Evolutionary conservation across 768 basidiomycete species (phyloP).

Genomic region (Lentinus brumalis): DNA sequence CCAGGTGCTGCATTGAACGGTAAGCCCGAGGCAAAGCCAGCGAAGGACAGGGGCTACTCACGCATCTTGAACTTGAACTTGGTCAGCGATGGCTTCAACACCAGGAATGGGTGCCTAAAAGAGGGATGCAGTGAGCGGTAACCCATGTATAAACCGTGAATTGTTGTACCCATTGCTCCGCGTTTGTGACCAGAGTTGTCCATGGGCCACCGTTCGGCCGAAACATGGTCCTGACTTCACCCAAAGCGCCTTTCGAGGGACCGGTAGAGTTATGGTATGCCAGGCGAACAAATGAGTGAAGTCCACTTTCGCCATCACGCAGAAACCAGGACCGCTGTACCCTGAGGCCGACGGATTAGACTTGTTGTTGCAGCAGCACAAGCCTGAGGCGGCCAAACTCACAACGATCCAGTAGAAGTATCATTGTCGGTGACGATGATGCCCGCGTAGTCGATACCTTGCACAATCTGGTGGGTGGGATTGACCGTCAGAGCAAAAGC

Average conservation of each 20-base stretch:
- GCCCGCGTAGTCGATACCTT: conserved; percentile 27
- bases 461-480: conserved; percentile 11
- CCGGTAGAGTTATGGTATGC: conserved; percentile 26
- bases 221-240: conserved; percentile 35
- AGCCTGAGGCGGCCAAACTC: background rate
- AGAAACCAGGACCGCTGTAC: conserved; percentile 33
- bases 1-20: conserved; percentile 24
- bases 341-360: background rate
- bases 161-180: conserved; percentile 27
- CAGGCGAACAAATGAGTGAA: conserved; percentile 31
- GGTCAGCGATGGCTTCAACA: conserved; percentile 19
- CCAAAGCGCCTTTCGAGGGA: conserved; percentile 23
- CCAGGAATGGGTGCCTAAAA: conserved; percentile 26
- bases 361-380: background rate
- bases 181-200: conserved; percentile 31
- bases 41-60: background rate
- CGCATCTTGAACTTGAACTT: conserved; percentile 30
- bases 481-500: conserved; percentile 19
- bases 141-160: background rate
- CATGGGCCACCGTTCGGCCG: conserved; percentile 29
- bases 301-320: conserved; percentile 28
- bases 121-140: background rate
- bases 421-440: conserved; percentile 31
- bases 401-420: conserved; percentile 17
- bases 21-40: background rate